A percentile compares a stretch with the other conserved stretches of the same genome.
These are phyloP conservation scores for Ganoderma meredithae DNA, from an alignment of 1,284 basidiomycete species.

Conservation along the genomic window DNA sequence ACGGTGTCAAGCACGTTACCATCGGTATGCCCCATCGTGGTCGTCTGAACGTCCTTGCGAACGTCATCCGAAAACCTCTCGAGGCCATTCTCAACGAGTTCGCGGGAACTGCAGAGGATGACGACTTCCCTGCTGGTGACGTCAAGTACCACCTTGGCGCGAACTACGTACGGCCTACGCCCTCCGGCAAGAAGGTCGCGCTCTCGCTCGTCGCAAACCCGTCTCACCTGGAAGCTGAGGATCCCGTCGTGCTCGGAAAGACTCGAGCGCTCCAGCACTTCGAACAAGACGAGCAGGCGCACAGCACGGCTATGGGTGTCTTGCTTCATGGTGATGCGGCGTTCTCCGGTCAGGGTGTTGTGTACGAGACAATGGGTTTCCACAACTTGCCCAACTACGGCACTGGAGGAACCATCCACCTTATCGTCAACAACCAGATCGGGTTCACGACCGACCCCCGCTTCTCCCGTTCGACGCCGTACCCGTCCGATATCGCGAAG, in stretches of 20 bases:
- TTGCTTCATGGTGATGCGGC: conserved; percentile 98
- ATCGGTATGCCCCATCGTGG: conserved; percentile 99
- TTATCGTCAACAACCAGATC: conserved; percentile 99
- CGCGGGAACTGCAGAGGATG: conserved; percentile 72
- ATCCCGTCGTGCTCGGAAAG: conserved; percentile 98
- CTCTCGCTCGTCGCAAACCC: conserved; percentile 99
- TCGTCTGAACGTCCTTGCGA: conserved; percentile 96
- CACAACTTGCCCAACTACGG: conserved; percentile 95
- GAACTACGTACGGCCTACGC: conserved; percentile 98
- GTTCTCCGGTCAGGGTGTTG: conserved; percentile 98
- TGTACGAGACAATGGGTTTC: conserved; percentile 99
- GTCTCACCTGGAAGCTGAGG: conserved; percentile 96
- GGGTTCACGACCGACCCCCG: conserved; percentile 99
- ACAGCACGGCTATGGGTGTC: conserved; percentile 90
- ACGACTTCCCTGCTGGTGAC: conserved; percentile 90
- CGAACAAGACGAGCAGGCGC: conserved; percentile 83
- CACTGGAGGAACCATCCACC: conserved; percentile 97
- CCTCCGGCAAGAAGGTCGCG: conserved; percentile 97
- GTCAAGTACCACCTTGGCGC: conserved; percentile 99
- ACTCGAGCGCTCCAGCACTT: conserved; percentile 97
- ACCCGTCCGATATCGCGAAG: conserved; percentile 99
- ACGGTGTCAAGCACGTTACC: conserved; percentile 95
- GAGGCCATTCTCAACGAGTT: conserved; percentile 99
- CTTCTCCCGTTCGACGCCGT: conserved; percentile 97
- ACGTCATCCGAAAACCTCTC: conserved; percentile 98